Percentiles rank a stretch among this genome's conserved stretches.
These are phyloP conservation scores for Bacterosira constricta DNA, from an alignment of 108 stramenopile genomes.

Conservation along the genomic window DNA sequence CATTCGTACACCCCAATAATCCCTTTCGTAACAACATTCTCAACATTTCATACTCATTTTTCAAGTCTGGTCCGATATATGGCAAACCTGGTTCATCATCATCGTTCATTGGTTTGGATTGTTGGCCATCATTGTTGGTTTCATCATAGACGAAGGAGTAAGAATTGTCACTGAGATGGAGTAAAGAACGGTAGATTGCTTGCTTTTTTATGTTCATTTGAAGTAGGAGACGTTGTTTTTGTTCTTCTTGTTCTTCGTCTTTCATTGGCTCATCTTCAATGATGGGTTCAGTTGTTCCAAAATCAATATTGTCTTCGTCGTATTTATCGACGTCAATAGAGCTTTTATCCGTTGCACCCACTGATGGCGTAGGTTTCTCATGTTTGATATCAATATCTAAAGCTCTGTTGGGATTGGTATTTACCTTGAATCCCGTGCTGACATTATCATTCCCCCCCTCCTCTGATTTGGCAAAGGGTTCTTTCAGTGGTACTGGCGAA, in stretches of 20 bases:
- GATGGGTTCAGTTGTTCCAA: too few species aligned
- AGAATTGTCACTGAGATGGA: slow-evolving; percentile 43
- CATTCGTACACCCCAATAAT: slow-evolving; percentile 24
- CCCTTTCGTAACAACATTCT: slow-evolving; percentile 22
- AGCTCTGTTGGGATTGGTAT: too few species aligned
- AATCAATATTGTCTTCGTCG: too few species aligned
- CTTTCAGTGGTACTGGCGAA: too few species aligned
- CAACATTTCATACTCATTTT: slow-evolving; percentile 34
- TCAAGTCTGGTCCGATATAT: slow-evolving; percentile 41
- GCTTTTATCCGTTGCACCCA: too few species aligned
- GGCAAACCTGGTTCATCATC: slow-evolving; percentile 21
- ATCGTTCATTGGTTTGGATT: not conserved
- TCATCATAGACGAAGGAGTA: slow-evolving; percentile 25
- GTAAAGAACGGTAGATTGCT: slow-evolving; percentile 30
- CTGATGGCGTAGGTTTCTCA: too few species aligned
- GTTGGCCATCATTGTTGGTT: not conserved
- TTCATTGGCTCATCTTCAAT: too few species aligned
- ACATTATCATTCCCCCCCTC: too few species aligned
- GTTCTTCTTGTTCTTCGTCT: not conserved
- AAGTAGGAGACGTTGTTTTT: slow-evolving; percentile 1
- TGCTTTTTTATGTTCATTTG: slow-evolving; percentile 23
- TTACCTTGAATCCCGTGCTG: too few species aligned
- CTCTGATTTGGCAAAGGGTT: too few species aligned
- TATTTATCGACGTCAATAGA: too few species aligned
- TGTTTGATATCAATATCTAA: too few species aligned